phyloP scores from a whole-genome alignment of 306 rosid genomes.

The Castanea mollissima region DNA sequence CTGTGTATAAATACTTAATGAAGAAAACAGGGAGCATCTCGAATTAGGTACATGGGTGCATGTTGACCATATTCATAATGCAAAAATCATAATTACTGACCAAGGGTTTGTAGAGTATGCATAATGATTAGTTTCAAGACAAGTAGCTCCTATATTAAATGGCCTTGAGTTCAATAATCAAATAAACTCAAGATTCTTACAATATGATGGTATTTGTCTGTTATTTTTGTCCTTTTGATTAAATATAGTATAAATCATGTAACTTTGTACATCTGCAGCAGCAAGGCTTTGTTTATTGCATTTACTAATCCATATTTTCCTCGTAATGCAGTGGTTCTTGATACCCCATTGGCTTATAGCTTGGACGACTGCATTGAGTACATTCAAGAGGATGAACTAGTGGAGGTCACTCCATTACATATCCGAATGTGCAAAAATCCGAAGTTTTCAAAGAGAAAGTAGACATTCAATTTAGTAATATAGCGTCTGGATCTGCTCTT shows the following conservation, averaged over 20 bases:
- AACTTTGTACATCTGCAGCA: neutral
- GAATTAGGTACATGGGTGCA: neutral
- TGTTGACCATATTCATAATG: neutral
- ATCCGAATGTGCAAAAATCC: constrained; percentile 94
- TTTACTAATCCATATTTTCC: neutral
- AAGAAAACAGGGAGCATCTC: neutral
- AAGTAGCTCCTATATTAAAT: neutral
- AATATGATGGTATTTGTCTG: neutral
- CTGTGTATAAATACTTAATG: neutral
- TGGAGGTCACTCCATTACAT: constrained; percentile 77
- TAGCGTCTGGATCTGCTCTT: neutral
- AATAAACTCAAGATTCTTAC: neutral
- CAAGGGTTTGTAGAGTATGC: neutral
- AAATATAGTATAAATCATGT: neutral
- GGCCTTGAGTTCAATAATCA: neutral
- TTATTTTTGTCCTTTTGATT: neutral
- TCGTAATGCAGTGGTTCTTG: constrained; percentile 70
- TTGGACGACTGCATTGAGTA: constrained; percentile 96
- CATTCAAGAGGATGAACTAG: constrained; percentile 96
- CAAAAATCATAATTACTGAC: neutral
- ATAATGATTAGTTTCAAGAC: neutral
- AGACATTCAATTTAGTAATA: constrained; percentile 21
- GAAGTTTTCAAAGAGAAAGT: constrained; percentile 69
- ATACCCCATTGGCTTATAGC: constrained; percentile 91
- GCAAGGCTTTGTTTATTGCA: constrained; percentile 7